Base-by-base conservation (phyloP, 129 eudicot species). In the Artemisia annua region DNA sequence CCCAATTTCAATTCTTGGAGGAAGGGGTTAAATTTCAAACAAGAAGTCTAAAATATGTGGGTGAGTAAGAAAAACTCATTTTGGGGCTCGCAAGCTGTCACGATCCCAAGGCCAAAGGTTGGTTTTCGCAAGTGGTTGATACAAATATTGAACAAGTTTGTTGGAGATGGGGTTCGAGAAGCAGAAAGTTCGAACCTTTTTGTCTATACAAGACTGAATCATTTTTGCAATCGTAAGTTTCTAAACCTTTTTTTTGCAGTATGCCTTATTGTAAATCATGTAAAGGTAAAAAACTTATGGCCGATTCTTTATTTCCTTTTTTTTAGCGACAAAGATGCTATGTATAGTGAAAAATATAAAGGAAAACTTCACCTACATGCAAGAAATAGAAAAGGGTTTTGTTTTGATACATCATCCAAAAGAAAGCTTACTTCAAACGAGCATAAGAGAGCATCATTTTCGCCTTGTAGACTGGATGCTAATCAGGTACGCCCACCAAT, bases 151-250 rank as follows among this genome's bases (percentile, higher is more conserved):
- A 88, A 63, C 89, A 85, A 85, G 72, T 95, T 72, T 95, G 99
- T 85, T 90, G 97, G 99, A 82, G 75, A 68, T 84, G 78, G 69
- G 61, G 74, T 3, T 75, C 82, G 13, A 78, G 83, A 67, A 66
- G 48, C 68, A 59, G 74, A 72, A 55, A 50, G 66, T 51, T 55
- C 54, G 48, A 75, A 70, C 91, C 91, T 28, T 85, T 88, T 78
- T 95, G 99, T 85, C 80, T 90, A 30, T 81, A 84, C 89, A 95
- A 88, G 80, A 78, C 87, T 43, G 70, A 74, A 69, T 67, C 86
- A 16, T 80, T 24, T 46, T 32, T 78, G 69, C 78, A 79, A 61
- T 82, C 83, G 99, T 95, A 95, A 88, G 58, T 80, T 69, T 70
- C 79, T 54, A 26, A 60, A 14, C 39, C 44, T 63, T 19, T 24